Base-by-base conservation (phyloP, 1,284 basidiomycete genomes). In the Rhodotorula sp. region DNA sequence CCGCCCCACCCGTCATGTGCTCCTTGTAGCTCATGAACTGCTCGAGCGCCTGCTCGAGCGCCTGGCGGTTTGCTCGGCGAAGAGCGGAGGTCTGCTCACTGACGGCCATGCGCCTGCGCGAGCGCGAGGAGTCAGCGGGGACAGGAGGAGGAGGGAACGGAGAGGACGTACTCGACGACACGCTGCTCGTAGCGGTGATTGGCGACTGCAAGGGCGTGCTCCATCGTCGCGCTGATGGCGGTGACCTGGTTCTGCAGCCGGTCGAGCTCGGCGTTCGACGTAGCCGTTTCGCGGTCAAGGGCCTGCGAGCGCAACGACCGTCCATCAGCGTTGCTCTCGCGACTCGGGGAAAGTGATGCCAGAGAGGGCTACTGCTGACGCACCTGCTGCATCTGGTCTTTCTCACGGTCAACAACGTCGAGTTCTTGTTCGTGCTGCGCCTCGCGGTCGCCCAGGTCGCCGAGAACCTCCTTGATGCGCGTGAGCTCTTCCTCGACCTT, bases 321-420 rank as follows among this genome's bases (percentile, higher is more conserved):
- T 32, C 46, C 12, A 50, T 50, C 48, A 50, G 48, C 27, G 12
- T 25, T 8, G 22, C 22, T 50, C 48, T 8, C 25, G 29, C 36
- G 48, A 22, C 25, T 17, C 9, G 39, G 13, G 12, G 55, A 10
- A 25, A 3, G 29, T 1, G 34, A n/a, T 21, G 13, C 19, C 15
- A 55, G 9, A 4, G 29, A 50, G 48, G 15, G 21, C 27, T 21
- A 37, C 21, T 12, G 39, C 15, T 9, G 36, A 60, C 72, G 66
- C 57, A 78, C 77, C 66, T 78, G 76, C 66, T 78, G 75, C 44
- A 76, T 58, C 34, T 73, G 71, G 34, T 57, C 66, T 55, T 76
- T 75, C 44, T 73, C 73, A 13, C 63, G 56, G 67, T 78, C 75
- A 34, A 70, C 75, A n/a, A 74, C 64, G 44, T 75, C 70, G n/a